phyloP scores from a whole-genome alignment of 768 basidiomycete genomes.

The Glaciozyma martinii region DNA sequence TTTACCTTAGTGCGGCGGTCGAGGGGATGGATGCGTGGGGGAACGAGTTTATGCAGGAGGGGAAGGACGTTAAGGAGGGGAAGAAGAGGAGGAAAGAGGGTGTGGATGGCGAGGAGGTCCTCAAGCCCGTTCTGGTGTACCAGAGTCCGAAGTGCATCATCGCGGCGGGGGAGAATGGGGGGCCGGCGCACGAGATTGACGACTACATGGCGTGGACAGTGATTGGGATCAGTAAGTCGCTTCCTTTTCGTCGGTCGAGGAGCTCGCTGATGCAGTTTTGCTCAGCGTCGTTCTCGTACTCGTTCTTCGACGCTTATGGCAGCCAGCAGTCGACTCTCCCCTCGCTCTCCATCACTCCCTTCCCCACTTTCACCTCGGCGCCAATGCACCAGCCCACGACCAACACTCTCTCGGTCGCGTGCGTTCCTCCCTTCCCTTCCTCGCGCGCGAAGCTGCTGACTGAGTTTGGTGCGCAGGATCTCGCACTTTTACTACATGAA shows the following conservation, averaged over 20 bases:
- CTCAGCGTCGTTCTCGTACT: constrained; percentile 69
- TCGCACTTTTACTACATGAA: background rate
- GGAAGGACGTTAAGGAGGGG: too few species aligned
- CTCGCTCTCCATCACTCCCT: constrained; percentile 73
- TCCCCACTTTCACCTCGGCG: constrained; percentile 73
- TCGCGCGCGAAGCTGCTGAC: background rate
- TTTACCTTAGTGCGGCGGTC: constrained; percentile 10
- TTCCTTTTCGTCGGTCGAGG: background rate
- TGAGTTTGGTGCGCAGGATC: constrained; percentile 39
- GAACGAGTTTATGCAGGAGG: background rate
- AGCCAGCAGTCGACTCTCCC: constrained; percentile 52
- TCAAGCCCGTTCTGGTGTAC: background rate
- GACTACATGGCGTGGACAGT: constrained; percentile 95
- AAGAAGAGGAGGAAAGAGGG: background rate
- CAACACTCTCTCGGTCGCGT: constrained; percentile 61
- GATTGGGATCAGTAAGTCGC: constrained; percentile 58
- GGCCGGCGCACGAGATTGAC: constrained; percentile 55
- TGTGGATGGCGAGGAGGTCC: constrained; percentile 46
- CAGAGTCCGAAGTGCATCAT: background rate
- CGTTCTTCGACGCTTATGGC: constrained; percentile 73
- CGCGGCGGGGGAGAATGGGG: background rate
- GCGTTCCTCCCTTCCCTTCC: constrained; percentile 61
- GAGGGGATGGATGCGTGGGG: constrained; percentile 46
- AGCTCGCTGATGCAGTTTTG: background rate
- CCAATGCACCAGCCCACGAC: constrained; percentile 62